phyloP scores from a whole-genome alignment of 768 basidiomycete species.

The Sistotremastrum suecicum region DNA sequence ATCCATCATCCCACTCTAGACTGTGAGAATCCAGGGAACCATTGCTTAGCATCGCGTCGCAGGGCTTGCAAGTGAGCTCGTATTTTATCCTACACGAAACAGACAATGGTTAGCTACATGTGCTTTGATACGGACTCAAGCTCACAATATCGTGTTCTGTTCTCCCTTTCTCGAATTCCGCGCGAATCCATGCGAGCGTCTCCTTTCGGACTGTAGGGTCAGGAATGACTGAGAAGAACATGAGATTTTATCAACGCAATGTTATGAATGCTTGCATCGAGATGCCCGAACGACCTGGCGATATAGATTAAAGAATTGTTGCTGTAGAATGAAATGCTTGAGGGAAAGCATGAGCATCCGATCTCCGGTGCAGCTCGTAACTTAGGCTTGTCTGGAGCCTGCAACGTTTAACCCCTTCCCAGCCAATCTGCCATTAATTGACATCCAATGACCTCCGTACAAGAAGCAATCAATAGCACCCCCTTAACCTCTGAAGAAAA shows the following conservation, averaged over 20 bases:
- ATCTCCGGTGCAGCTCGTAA: neutral
- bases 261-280: conserved; percentile 29
- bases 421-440: conserved; percentile 1
- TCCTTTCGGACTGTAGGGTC: conserved; percentile 47
- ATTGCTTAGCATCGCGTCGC: conserved; percentile 45
- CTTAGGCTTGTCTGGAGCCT: neutral
- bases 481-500: no score
- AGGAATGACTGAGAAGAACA: conserved; percentile 35
- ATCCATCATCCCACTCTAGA: no score
- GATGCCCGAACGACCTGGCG: conserved; percentile 56
- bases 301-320: conserved; percentile 47
- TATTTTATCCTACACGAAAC: conserved; percentile 31
- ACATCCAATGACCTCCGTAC: conserved; percentile 3
- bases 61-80: conserved; percentile 43
- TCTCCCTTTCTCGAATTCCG: conserved; percentile 52
- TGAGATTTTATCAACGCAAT: neutral
- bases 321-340: conserved; percentile 63
- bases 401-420: conserved; percentile 3
- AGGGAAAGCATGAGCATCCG: conserved; percentile 26
- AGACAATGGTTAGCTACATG: conserved; percentile 1
- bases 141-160: conserved; percentile 44
- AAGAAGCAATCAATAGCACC: neutral
- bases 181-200: conserved; percentile 58
- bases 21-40: conserved; percentile 27
- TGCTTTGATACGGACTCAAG: conserved; percentile 1